These are phyloP conservation scores for Tylopilus rubrobrunneus DNA, from an alignment of 768 basidiomycete genomes.

Conservation along the genomic window DNA sequence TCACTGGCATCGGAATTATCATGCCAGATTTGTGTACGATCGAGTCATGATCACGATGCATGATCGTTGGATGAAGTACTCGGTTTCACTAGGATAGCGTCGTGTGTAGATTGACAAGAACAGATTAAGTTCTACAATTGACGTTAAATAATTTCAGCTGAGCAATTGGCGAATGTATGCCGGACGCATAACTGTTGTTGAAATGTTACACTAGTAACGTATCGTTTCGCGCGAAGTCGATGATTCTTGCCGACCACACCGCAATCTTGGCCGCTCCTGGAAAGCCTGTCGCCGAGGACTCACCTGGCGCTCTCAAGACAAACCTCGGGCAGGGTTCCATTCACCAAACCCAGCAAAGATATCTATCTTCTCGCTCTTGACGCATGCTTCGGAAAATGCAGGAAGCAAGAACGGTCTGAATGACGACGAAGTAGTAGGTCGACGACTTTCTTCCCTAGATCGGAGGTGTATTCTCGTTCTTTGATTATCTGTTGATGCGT, in stretches of 20 bases:
- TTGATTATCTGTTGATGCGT: slow-evolving; percentile 15
- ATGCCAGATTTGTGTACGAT: too few species aligned
- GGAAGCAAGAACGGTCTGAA: slow-evolving; percentile 13
- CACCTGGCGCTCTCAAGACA: slow-evolving; percentile 72
- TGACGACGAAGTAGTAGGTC: slow-evolving; percentile 16
- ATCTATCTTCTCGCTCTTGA: slow-evolving; percentile 14
- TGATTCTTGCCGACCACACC: slow-evolving; percentile 69
- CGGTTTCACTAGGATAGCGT: too few species aligned
- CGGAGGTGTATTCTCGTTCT: slow-evolving; percentile 46
- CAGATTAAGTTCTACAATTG: too few species aligned
- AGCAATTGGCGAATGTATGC: too few species aligned
- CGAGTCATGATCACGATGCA: too few species aligned
- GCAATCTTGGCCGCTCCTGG: slow-evolving; percentile 75
- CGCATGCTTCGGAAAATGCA: slow-evolving; percentile 13
- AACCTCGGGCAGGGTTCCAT: slow-evolving; percentile 70
- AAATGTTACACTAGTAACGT: too few species aligned
- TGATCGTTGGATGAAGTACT: too few species aligned
- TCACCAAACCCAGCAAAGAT: slow-evolving; percentile 3
- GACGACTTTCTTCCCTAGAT: slow-evolving; percentile 31
- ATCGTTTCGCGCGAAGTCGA: too few species aligned
- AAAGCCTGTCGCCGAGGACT: slow-evolving; percentile 66
- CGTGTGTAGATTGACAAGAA: too few species aligned
- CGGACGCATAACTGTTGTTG: too few species aligned
- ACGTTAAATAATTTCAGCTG: too few species aligned
- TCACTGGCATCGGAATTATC: too few species aligned